A percentile compares a stretch with the other conserved stretches of the same genome.
These are phyloP conservation scores for Agrocybe praecox DNA, from an alignment of 768 basidiomycete species.

Conservation along the genomic window DNA sequence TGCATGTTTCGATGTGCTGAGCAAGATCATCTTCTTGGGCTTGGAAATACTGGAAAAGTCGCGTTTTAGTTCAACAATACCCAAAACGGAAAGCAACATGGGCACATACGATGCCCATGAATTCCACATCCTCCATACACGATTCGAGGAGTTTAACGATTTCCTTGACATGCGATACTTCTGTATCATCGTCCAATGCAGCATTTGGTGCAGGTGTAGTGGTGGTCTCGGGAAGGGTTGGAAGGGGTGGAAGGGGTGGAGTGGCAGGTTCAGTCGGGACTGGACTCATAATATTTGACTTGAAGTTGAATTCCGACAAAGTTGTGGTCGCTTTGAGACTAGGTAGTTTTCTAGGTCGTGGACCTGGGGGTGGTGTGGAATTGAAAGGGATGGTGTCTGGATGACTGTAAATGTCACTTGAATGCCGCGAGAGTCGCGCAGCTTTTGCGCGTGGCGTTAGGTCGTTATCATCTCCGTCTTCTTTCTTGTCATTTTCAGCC, in stretches of 20 bases:
- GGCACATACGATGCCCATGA: slow-evolving; percentile 29
- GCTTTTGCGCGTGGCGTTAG: slow-evolving; percentile 15
- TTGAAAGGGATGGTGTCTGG: slow-evolving; percentile 13
- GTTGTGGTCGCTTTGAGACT: slow-evolving; percentile 25
- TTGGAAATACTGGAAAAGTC: slow-evolving; percentile 23
- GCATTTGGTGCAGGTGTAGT: slow-evolving; percentile 5
- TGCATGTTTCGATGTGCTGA: slow-evolving; percentile 30
- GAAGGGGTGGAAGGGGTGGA: slow-evolving; percentile 10
- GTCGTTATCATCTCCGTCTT: slow-evolving; percentile 16
- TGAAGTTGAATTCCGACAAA: slow-evolving; percentile 10
- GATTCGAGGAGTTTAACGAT: slow-evolving; percentile 22
- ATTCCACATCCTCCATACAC: slow-evolving; percentile 25
- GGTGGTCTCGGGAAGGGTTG: slow-evolving; percentile 1
- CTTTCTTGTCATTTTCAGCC: slow-evolving; percentile 9
- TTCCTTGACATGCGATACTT: slow-evolving; percentile 27
- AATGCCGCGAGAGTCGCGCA: slow-evolving; percentile 7
- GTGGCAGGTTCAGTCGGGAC: slow-evolving; percentile 6
- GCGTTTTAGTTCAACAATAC: not conserved
- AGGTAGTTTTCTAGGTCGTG: slow-evolving; percentile 19
- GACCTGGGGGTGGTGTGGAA: slow-evolving; percentile 29
- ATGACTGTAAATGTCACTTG: slow-evolving; percentile 11
- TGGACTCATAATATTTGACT: slow-evolving; percentile 7
- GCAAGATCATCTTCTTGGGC: slow-evolving; percentile 24
- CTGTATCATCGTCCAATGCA: slow-evolving; percentile 20
- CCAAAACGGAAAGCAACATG: not conserved